Conservation (phyloP, 108 stramenopile species). For the Stephanodiscus minutulus region DNA sequence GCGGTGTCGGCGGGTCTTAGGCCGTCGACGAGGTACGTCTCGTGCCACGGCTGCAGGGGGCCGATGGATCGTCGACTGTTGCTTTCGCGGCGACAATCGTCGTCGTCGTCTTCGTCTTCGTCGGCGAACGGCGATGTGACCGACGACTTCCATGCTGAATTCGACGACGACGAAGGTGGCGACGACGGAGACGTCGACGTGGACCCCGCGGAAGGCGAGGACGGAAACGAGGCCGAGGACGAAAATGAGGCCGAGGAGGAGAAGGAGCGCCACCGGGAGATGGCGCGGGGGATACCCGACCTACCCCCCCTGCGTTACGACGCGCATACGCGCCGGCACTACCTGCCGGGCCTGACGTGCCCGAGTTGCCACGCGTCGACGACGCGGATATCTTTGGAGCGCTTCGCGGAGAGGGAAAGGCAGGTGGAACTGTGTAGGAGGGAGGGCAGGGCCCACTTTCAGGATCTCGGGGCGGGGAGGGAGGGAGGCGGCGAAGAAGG, state of each 20-base stretch:
- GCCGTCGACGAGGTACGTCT: slow-evolving; percentile 55
- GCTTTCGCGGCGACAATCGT: background rate
- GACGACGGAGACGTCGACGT: background rate
- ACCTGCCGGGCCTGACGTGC: slow-evolving; percentile 49
- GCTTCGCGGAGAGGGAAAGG: slow-evolving; percentile 37
- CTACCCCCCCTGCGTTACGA: slow-evolving; percentile 32
- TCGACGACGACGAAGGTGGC: background rate
- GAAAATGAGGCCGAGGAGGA: background rate
- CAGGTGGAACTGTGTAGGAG: slow-evolving; percentile 43
- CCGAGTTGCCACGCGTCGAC: slow-evolving; percentile 44
- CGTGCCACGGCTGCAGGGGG: slow-evolving; percentile 78
- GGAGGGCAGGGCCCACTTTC: slow-evolving; percentile 43
- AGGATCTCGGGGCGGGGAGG: slow-evolving; percentile 21
- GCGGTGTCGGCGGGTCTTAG: slow-evolving; percentile 71
- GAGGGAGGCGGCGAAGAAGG: too few species aligned
- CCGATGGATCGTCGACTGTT: slow-evolving; percentile 56
- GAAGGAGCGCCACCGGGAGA: background rate
- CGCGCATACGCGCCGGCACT: slow-evolving; percentile 7
- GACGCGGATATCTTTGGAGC: slow-evolving; percentile 34
- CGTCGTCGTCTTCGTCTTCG: background rate
- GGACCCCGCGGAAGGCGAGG: background rate
- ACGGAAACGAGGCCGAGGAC: background rate
- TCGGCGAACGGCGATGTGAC: too few species aligned
- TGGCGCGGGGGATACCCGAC: slow-evolving; percentile 26
- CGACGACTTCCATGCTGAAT: too few species aligned